These are phyloP conservation scores for Fraxinus excelsior DNA, from an alignment of 257 asterid genomes.

Conservation along the genomic window DNA sequence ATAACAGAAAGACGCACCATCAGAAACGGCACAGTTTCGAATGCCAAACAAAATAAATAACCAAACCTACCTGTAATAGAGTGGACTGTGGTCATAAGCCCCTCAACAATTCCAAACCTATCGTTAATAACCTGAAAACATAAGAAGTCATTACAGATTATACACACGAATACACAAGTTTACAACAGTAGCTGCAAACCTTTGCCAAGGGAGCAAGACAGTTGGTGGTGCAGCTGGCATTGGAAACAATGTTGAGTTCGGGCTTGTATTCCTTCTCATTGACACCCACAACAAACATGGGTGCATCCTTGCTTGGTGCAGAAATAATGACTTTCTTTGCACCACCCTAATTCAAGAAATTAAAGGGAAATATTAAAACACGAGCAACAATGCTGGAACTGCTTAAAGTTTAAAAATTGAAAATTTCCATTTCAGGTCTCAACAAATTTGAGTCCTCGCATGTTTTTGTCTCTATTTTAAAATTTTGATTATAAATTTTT, in stretches of 20 bases:
- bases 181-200: constrained; percentile 14
- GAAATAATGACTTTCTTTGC: constrained; percentile 39
- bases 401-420: background rate
- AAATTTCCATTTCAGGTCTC: background rate
- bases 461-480: background rate
- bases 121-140: constrained; percentile 65
- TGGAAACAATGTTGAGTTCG: constrained; percentile 30
- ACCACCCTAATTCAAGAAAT: constrained; percentile 27
- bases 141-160: background rate
- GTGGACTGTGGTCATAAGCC: constrained; percentile 90
- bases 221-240: constrained; percentile 41
- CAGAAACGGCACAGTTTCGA: background rate
- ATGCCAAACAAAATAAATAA: background rate
- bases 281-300: constrained; percentile 41
- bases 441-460: background rate
- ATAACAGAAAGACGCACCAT: background rate
- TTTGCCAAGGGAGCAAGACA: constrained; percentile 45
- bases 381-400: background rate
- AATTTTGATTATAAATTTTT: background rate
- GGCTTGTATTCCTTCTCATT: constrained; percentile 32
- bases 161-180: background rate
- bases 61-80: constrained; percentile 64
- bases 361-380: background rate
- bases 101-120: constrained; percentile 79
- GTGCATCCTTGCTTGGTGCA: constrained; percentile 38